Evolutionary conservation across 1,139 yeast genomes (phyloP).

Genomic region (Candida albicans): DNA sequence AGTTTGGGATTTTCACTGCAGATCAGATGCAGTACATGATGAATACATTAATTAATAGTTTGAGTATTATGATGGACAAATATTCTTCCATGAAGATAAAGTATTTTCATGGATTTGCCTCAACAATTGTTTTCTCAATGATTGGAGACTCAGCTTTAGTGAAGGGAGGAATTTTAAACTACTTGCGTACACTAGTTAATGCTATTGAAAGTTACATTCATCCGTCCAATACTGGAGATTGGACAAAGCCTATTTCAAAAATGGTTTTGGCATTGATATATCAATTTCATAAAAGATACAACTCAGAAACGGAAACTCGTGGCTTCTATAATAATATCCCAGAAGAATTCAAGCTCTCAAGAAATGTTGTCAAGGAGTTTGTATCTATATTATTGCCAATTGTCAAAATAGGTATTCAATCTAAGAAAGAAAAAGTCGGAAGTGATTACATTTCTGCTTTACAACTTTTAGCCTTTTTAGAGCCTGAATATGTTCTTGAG

Average conservation of each 20-base stretch:
- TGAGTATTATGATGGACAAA: conserved; percentile 45
- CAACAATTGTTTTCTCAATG: conserved; percentile 65
- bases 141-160: conserved; percentile 46
- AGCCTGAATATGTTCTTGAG: conserved; percentile 65
- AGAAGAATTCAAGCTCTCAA: conserved; percentile 42
- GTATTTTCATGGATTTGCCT: conserved; percentile 60
- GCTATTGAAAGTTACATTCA: conserved; percentile 85
- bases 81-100: conserved; percentile 40
- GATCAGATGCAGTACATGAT: conserved; percentile 61
- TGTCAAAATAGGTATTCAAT: conserved; percentile 74
- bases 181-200: conserved; percentile 56
- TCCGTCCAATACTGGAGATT: conserved; percentile 85
- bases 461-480: conserved; percentile 62
- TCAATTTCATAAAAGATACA: conserved; percentile 58
- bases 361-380: conserved; percentile 46
- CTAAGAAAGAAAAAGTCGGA: conserved; percentile 62
- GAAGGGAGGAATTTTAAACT: conserved; percentile 51
- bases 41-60: conserved; percentile 55
- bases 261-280: conserved; percentile 56
- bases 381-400: conserved; percentile 58
- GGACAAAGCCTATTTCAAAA: conserved; percentile 75
- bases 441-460: conserved; percentile 62
- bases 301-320: conserved; percentile 44
- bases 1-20: conserved; percentile 61
- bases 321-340: conserved; percentile 50